phyloP scores from a whole-genome alignment of 2,329 filamentous ascomycete genomes.

The Cladosporium sp. region DNA sequence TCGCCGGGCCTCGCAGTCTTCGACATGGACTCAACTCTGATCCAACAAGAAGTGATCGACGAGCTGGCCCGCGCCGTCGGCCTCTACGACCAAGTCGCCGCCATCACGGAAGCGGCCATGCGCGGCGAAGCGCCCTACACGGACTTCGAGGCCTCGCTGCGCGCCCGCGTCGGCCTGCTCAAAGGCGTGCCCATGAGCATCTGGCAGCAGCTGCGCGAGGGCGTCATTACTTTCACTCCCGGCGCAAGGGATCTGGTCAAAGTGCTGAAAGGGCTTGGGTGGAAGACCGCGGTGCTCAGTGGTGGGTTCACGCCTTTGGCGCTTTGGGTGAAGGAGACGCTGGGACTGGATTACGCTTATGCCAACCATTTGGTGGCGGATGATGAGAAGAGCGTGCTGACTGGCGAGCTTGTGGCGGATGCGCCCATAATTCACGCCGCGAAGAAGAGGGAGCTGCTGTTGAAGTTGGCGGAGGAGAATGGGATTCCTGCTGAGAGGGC shows the following conservation, averaged over 20 bases:
- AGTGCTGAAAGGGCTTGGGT: conserved; percentile 72
- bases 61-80: conserved; percentile 83
- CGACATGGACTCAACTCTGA: conserved; percentile 98
- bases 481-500: conserved; percentile 62
- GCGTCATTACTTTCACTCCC: conserved; percentile 72
- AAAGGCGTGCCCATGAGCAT: conserved; percentile 75
- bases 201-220: conserved; percentile 60
- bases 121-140: conserved; percentile 68
- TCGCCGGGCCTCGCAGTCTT: conserved; percentile 74
- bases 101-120: conserved; percentile 93
- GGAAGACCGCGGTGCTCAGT: conserved; percentile 84
- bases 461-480: conserved; percentile 67
- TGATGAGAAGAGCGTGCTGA: conserved; percentile 51
- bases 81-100: conserved; percentile 63
- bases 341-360: conserved; percentile 82
- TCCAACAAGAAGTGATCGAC: conserved; percentile 97
- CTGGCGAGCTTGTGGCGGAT: conserved; percentile 66
- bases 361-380: conserved; percentile 78
- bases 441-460: conserved; percentile 67
- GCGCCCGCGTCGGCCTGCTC: conserved; percentile 74
- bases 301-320: conserved; percentile 91
- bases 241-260: conserved; percentile 72
- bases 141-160: conserved; percentile 81
- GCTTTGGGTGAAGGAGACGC: conserved; percentile 72
- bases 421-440: conserved; percentile 72